phyloP scores from a whole-genome alignment of 352 stramenopile genomes.

The Pythium aphanidermatum region DNA sequence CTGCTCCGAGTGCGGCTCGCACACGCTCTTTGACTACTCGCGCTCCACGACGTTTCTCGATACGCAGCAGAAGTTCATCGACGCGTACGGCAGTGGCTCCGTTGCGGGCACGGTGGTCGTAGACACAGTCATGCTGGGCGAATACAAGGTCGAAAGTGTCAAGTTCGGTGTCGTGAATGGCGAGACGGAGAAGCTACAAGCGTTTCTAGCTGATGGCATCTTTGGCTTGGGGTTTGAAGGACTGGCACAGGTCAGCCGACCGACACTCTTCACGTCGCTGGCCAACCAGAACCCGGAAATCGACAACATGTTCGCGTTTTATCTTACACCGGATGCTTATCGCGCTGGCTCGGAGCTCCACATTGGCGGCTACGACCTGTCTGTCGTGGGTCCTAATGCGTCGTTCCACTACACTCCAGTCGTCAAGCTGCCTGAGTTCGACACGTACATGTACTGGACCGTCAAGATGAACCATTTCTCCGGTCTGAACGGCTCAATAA shows the following conservation, averaged over 20 bases:
- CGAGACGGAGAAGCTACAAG: constrained; percentile 65
- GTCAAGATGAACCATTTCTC: constrained; percentile 71
- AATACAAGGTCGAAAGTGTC: constrained; percentile 63
- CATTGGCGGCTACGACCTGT: constrained; percentile 82
- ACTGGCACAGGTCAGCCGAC: constrained; percentile 82
- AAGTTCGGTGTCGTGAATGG: constrained; percentile 67
- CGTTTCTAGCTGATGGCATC: constrained; percentile 86
- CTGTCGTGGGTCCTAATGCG: constrained; percentile 68
- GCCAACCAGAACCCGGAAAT: constrained; percentile 58
- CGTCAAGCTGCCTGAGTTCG: constrained; percentile 72
- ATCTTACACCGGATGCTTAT: constrained; percentile 75
- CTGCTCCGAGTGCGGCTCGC: constrained; percentile 44
- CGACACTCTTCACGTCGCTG: constrained; percentile 74
- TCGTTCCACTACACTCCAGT: constrained; percentile 87
- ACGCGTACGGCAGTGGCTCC: constrained; percentile 76
- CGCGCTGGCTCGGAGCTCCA: constrained; percentile 65
- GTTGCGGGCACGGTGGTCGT: constrained; percentile 71
- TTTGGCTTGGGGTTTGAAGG: constrained; percentile 81
- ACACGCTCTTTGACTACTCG: constrained; percentile 45
- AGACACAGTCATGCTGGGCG: constrained; percentile 67
- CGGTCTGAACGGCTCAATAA: constrained; percentile 13
- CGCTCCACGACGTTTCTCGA: constrained; percentile 64
- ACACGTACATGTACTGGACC: constrained; percentile 83
- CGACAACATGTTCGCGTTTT: constrained; percentile 87
- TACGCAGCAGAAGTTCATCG: constrained; percentile 70